These are phyloP conservation scores for Paecilomyces fulvus DNA, from an alignment of 2,329 filamentous ascomycete genomes.

Conservation along the genomic window DNA sequence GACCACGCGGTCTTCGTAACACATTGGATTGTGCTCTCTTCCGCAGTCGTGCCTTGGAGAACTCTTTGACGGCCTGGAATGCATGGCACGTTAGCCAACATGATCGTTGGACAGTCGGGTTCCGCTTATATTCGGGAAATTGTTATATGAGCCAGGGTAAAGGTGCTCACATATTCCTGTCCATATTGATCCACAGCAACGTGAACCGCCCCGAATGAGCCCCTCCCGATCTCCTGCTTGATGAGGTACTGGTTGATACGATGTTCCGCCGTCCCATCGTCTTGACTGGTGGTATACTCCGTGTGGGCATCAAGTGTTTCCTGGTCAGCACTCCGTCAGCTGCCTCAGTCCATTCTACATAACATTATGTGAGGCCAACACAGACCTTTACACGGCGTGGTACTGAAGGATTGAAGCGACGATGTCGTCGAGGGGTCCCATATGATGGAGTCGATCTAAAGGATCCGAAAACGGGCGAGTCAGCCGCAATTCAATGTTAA, in stretches of 20 bases:
- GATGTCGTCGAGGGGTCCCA: conserved; percentile 57
- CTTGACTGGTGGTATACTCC: conserved; percentile 75
- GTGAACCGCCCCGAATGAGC: conserved; percentile 91
- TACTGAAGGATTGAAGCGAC: conserved; percentile 52
- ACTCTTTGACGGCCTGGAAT: conserved; percentile 83
- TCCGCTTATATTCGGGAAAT: background rate
- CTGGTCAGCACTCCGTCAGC: conserved; percentile 34
- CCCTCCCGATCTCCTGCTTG: conserved; percentile 89
- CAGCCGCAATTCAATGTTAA: background rate
- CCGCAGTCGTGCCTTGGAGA: conserved; percentile 83
- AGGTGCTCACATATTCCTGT: conserved; percentile 70
- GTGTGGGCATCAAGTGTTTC: conserved; percentile 88
- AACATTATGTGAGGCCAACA: conserved; percentile 4
- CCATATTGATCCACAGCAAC: conserved; percentile 84
- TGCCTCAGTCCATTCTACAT: conserved; percentile 5
- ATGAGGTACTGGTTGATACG: conserved; percentile 93
- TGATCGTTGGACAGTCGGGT: conserved; percentile 2
- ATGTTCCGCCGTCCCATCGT: conserved; percentile 72
- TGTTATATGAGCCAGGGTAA: conserved; percentile 5
- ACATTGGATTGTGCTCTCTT: conserved; percentile 88
- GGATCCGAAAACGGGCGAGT: background rate
- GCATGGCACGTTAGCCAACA: conserved; percentile 10
- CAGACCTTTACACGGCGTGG: conserved; percentile 55
- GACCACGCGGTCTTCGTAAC: conserved; percentile 55
- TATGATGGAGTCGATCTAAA: conserved; percentile 49